phyloP scores from a whole-genome alignment of 106 monocot species.

The Dendrobium chrysotoxum region DNA sequence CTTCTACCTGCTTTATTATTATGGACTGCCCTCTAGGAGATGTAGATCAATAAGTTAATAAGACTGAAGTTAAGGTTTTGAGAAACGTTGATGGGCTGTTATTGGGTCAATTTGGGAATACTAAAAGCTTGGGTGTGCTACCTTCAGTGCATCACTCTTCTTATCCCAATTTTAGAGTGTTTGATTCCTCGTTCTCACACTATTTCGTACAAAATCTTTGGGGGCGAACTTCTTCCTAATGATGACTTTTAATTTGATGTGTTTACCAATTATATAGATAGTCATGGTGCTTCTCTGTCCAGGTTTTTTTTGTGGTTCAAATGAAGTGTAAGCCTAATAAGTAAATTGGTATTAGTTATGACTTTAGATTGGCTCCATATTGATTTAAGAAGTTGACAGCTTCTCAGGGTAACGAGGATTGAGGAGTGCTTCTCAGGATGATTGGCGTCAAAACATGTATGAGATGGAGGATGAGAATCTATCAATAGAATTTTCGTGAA shows the following conservation, averaged over 20 bases:
- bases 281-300: neutral
- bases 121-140: no score
- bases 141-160: no score
- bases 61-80: no score
- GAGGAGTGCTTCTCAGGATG: neutral
- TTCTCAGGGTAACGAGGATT: neutral
- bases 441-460: neutral
- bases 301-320: no score
- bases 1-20: no score
- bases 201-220: no score
- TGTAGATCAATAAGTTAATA: no score
- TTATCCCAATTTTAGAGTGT: no score
- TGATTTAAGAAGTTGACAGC: neutral
- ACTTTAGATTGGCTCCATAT: neutral
- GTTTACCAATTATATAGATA: neutral
- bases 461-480: neutral
- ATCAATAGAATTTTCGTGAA: neutral
- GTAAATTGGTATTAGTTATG: neutral
- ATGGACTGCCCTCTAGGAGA: no score
- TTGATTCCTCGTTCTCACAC: no score
- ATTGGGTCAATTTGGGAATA: no score
- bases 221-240: neutral
- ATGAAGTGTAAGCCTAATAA: neutral
- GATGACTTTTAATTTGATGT: neutral
- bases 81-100: no score